These are phyloP conservation scores for Dendrocalamus latiflorus DNA, from an alignment of 202 grass and related monocot species.

Conservation along the genomic window DNA sequence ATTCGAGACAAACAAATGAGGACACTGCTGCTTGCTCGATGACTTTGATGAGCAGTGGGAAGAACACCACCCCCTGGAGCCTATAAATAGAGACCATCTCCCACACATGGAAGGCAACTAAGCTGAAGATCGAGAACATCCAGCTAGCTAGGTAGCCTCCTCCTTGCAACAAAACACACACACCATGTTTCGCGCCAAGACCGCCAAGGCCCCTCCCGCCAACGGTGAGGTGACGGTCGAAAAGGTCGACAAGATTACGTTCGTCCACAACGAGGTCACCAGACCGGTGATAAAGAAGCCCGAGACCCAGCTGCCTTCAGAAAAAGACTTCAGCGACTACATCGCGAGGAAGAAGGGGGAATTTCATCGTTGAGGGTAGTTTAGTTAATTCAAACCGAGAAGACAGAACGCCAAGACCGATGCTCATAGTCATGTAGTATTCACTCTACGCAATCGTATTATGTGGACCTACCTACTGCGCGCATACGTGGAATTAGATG, in stretches of 20 bases:
- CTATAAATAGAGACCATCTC: constrained; percentile 27
- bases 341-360: too few relatives aligned
- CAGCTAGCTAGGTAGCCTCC: background rate
- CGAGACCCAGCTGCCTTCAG: too few relatives aligned
- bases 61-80: background rate
- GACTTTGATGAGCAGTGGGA: background rate
- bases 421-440: background rate
- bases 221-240: constrained; percentile 32
- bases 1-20: background rate
- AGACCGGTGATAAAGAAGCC: too few relatives aligned
- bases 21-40: background rate
- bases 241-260: constrained; percentile 32
- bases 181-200: constrained; percentile 20
- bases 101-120: background rate
- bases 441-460: background rate
- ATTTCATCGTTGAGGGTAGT: too few relatives aligned
- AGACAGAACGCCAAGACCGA: background rate
- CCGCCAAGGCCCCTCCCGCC: background rate
- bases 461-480: background rate
- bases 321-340: too few relatives aligned
- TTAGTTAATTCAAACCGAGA: background rate
- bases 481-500: background rate
- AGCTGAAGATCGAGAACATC: background rate
- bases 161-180: background rate
- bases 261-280: constrained; percentile 21